Conservation (phyloP, 2,329 filamentous ascomycete genomes). For the Sarocladiaceae sp. region DNA sequence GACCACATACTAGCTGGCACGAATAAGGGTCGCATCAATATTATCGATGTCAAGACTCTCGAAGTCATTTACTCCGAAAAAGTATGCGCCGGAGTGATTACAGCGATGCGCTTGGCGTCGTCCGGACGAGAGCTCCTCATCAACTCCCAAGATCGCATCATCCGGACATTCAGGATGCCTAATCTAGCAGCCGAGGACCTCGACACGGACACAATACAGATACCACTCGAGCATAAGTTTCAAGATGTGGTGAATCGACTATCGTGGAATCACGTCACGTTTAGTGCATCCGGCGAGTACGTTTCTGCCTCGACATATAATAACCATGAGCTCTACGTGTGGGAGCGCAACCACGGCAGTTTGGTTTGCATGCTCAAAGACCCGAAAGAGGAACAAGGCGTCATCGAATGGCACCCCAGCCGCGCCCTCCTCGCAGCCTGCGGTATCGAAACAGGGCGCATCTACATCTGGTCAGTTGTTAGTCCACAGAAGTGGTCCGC, state of each 20-base stretch:
- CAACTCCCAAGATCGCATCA: constrained; percentile 91
- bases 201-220: constrained; percentile 76
- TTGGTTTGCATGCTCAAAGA: constrained; percentile 95
- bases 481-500: constrained; percentile 97
- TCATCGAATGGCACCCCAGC: constrained; percentile 94
- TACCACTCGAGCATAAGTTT: constrained; percentile 95
- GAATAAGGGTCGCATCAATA: constrained; percentile 92
- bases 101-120: constrained; percentile 71
- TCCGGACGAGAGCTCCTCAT: constrained; percentile 85
- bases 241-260: constrained; percentile 94
- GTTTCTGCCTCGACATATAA: constrained; percentile 95
- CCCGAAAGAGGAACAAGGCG: constrained; percentile 90
- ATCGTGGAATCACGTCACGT: constrained; percentile 95
- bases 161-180: constrained; percentile 85
- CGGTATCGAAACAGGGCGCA: constrained; percentile 83
- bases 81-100: constrained; percentile 80
- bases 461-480: constrained; percentile 94
- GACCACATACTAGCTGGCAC: constrained; percentile 89
- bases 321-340: constrained; percentile 97
- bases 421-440: constrained; percentile 84
- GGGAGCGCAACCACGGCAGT: constrained; percentile 90
- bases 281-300: constrained; percentile 90
- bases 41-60: constrained; percentile 76
- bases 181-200: constrained; percentile 64
- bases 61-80: constrained; percentile 86